Conservation (phyloP, 192 early-diverging fungal genomes). For the Coemansia sp. region DNA sequence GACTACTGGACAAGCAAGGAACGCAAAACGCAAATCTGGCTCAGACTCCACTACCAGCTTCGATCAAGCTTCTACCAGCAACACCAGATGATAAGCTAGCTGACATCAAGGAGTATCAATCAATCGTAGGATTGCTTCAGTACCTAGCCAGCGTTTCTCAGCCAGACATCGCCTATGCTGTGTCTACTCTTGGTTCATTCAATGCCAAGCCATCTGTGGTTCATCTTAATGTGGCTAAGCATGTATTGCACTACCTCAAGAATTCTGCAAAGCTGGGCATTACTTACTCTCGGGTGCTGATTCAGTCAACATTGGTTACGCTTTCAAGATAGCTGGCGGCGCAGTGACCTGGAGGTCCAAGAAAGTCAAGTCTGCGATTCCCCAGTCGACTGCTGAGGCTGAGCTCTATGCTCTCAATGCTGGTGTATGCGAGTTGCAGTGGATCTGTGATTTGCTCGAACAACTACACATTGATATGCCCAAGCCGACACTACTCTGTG, state of each 20-base stretch:
- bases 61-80: not conserved
- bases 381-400: slow-evolving; percentile 14
- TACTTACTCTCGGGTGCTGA: not conserved
- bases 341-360: slow-evolving; percentile 13
- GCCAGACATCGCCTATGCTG: slow-evolving; percentile 10
- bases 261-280: slow-evolving; percentile 14
- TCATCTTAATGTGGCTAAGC: slow-evolving; percentile 13
- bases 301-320: slow-evolving; percentile 1
- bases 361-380: slow-evolving; percentile 19
- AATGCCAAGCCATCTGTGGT: not conserved
- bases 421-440: no score
- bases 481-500: no score
- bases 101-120: slow-evolving; percentile 1
- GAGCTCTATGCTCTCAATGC: no score
- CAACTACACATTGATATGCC: no score
- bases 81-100: not conserved
- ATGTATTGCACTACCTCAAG: slow-evolving; percentile 20
- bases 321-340: slow-evolving; percentile 9
- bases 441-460: no score
- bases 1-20: no score
- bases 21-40: no score
- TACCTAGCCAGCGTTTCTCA: not conserved
- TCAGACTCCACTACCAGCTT: not conserved
- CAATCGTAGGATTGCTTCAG: slow-evolving; percentile 8
- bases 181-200: not conserved